These are phyloP conservation scores for Urochloa ruziziensis DNA, from an alignment of 176 grass and related monocot species.

Conservation along the genomic window DNA sequence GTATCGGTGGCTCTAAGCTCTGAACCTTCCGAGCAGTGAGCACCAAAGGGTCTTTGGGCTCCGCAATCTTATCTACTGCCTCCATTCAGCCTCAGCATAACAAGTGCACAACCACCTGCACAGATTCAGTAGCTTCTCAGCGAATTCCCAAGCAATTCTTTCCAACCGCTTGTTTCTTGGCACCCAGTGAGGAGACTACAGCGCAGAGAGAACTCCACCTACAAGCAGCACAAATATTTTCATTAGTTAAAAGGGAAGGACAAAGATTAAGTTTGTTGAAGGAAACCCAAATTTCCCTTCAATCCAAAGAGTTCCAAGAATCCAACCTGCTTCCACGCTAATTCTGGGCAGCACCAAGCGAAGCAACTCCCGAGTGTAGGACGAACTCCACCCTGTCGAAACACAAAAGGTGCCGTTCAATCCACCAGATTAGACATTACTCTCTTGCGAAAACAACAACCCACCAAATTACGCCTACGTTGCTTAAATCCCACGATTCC, in stretches of 20 bases:
- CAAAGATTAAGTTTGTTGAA: background rate
- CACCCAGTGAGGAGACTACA: slow-evolving; percentile 14
- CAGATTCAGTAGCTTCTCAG: background rate
- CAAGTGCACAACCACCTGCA: slow-evolving; percentile 16
- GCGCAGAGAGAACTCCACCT: slow-evolving; percentile 12
- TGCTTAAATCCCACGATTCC: slow-evolving; percentile 25
- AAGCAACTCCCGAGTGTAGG: background rate
- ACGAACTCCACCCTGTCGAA: slow-evolving; percentile 34
- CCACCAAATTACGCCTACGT: slow-evolving; percentile 28
- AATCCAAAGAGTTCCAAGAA: slow-evolving; percentile 32
- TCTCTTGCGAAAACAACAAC: slow-evolving; percentile 21
- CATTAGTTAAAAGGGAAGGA: background rate
- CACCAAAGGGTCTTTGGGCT: slow-evolving; percentile 42
- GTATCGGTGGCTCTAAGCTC: slow-evolving; percentile 40
- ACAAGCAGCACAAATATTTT: slow-evolving; percentile 6
- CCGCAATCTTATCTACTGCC: slow-evolving; percentile 52
- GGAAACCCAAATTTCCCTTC: background rate
- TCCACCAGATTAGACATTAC: slow-evolving; percentile 17
- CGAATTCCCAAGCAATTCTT: slow-evolving; percentile 18
- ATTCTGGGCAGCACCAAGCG: background rate
- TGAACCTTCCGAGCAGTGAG: slow-evolving; percentile 38
- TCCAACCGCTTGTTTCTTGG: background rate
- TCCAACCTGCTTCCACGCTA: slow-evolving; percentile 33
- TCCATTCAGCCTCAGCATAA: slow-evolving; percentile 50
- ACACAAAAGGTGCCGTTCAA: slow-evolving; percentile 21